Base-by-base conservation (phyloP, 2,329 filamentous ascomycete species). In the Aspergillus hortae region DNA sequence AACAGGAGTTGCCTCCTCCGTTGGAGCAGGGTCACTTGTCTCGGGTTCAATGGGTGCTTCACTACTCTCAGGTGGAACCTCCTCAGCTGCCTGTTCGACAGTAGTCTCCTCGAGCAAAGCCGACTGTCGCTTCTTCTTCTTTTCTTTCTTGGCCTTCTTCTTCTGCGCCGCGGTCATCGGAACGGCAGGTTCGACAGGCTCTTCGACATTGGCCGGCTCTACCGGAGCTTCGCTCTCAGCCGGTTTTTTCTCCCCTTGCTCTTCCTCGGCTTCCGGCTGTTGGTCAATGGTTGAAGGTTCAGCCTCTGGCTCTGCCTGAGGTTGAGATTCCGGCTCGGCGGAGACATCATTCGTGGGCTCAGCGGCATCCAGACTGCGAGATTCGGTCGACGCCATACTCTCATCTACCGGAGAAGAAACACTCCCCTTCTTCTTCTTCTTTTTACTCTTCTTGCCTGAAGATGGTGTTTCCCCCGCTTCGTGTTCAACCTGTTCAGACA, bases 61-160 rank as follows among this genome's bases (percentile, higher is more conserved):
- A 10, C 7, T 10, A 30, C 10, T 30, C 7, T 30, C 27, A 9
- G 4, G 43, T 19, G 23, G 7, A 32, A 27, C 15, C 15, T 9
- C 44, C 15, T 54, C 48, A 44, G 38, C 25, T 19, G 30, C 14
- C n/a, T 32, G 10, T 14, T 42, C 51, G 32, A 41, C 35, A 27
- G 46, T 30, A 15, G 40, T 19, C 27, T 54, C 49, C 15, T 55
- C 49, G 27, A 50, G 6, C 11, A 42, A 46, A 25, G 49, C 48
- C 45, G 53, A 43, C 21, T 54, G 54, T 7, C 51, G 57, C 44
- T 55, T 54, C 46, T 61, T 60, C 49, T 61, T 64, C 50, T 58
- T 64, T 10, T 63, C 59, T 38, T 65, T 66, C 52, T 58, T 62
- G 2, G 57, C 61, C 56, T 66, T 63, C 43, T 58, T 64, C 49